Base-by-base conservation (phyloP, 768 basidiomycete species). In the Termitomyces sp. region DNA sequence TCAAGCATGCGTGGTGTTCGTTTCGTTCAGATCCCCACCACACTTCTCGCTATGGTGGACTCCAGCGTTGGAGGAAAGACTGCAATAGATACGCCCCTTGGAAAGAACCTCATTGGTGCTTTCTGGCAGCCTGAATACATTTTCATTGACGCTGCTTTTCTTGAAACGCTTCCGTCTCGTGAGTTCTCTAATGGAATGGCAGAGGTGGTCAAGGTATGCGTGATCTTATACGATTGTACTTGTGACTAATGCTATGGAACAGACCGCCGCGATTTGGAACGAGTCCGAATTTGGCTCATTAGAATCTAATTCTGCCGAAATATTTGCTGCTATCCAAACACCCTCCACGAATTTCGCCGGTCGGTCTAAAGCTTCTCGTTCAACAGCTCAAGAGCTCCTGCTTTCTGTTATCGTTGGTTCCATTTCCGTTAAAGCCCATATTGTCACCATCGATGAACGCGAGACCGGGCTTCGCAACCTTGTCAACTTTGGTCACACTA, bases 141-240 rank as follows among this genome's bases (percentile, higher is more conserved):
- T 68, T 99, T 99, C 74, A 96, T 98, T 63, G 97, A 99, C 69
- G 89, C 92, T 26, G 90, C 95, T 1, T 96, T 97, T 79, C 83
- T 99, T 56, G 92, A 94, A 67, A 94, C 92, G 1, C 85, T 99
- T 2, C 95, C 95, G 0, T 72, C 85, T 33, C 80, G 96, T 54
- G 97, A 98, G 70, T 93, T 98, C 60, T 90, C 92, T n/a, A 98
- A 98, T 66, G 96, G 97, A 38, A 96, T 99, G 90, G 96, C 97
- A 0, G 96, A 99, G 71, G 89, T 98, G 3, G 87, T 98, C 68
- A 99, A 99, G 84, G 94, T 92, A 56, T 59, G 78, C 70, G 40
- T 41, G 20, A 11, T 18, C 20, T 41, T 28, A 38, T 5, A 47
- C n/a, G 18, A 32, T 30, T 36, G 47, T 30, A n/a, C 40, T 40